These are phyloP conservation scores for Linnemannia hyalina DNA, from an alignment of 192 early-diverging fungal species.

Conservation along the genomic window DNA sequence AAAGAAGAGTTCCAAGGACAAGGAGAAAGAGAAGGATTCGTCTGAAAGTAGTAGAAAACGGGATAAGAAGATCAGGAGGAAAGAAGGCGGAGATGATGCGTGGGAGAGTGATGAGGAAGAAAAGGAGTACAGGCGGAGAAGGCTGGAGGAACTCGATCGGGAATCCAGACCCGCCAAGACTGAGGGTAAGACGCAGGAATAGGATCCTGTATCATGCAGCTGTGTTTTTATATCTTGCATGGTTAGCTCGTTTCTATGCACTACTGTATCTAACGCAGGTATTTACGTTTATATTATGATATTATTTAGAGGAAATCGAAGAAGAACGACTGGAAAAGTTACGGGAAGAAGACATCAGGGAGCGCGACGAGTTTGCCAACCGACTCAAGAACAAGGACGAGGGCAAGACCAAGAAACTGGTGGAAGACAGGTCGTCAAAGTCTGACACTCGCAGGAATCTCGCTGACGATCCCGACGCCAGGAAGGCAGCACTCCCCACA, in stretches of 20 bases:
- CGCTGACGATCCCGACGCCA: conserved; percentile 84
- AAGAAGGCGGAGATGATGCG: conserved; percentile 40
- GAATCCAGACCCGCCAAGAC: conserved; percentile 32
- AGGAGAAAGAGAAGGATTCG: conserved; percentile 33
- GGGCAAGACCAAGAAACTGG: conserved; percentile 81
- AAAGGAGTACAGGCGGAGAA: conserved; percentile 58
- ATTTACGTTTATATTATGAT: not conserved
- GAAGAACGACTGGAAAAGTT: conserved; percentile 64
- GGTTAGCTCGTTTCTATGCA: not conserved
- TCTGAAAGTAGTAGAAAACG: conserved; percentile 18
- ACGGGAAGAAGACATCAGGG: conserved; percentile 78
- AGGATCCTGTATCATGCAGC: too few relatives aligned
- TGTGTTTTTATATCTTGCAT: not conserved
- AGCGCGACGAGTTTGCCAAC: conserved; percentile 93
- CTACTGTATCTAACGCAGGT: not conserved
- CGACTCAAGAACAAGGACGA: conserved; percentile 86
- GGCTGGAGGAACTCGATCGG: conserved; percentile 44
- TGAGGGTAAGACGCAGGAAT: conserved; percentile 12
- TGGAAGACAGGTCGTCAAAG: conserved; percentile 80
- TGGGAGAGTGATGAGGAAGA: conserved; percentile 75
- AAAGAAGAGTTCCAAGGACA: conserved; percentile 48
- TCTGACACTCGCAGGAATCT: conserved; percentile 78
- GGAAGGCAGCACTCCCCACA: conserved; percentile 75
- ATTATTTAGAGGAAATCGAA: conserved; percentile 60
- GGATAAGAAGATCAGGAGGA: conserved; percentile 61